Evolutionary conservation across 768 basidiomycete species (phyloP), one percentile per base, ranked within the genome.

Genomic region (Trametopsis cervina): DNA sequence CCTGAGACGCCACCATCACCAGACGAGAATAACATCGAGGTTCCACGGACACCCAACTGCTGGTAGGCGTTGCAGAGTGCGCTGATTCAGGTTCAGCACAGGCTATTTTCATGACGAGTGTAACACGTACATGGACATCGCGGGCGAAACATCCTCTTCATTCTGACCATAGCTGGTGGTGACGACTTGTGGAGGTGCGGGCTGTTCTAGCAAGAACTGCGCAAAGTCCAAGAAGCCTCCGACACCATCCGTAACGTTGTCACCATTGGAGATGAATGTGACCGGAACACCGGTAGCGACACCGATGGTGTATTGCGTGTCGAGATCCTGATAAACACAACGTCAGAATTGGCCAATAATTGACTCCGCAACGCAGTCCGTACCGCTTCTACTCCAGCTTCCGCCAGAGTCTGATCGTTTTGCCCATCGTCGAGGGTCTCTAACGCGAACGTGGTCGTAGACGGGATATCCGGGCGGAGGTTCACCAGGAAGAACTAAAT

Each of bases 1-100:
- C 66, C 67, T 9, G 60, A 60, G 35, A 67, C 66, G 46, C 67
- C 68, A 24, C 64, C 66, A 46, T 69, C 67, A 25, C 69, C 69
- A 7, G 69, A 67, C 0, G 65, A 60, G 60, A 67, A 69, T 15
- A 71, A 52, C 48, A 69, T 58, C 21, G 64, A 66, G 11, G 59
- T 56, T 12, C 69, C 68, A 38, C 63, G 64, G 12, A 65, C 64
- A 40, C 66, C 65, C 20, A 71, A 63, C 53, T 64, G 63, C 44
- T 55, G 53, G 52, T 65, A 67, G n/a, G 60, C 62, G 46, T 67
- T 65, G 56, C 66, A 70, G 26, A 70, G 48, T 20, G 51, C 50
- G 44, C 64, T 67, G 47, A 7, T n/a, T n/a, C n/a, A n/a, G n/a
- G n/a, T n/a, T n/a, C n/a, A n/a, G n/a, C n/a, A n/a, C n/a, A n/a